Percentiles rank a stretch among this genome's conserved stretches.
phyloP scores from a whole-genome alignment of 371 early-diverging fungal genomes.

The Batrachochytrium dendrobatidis region DNA sequence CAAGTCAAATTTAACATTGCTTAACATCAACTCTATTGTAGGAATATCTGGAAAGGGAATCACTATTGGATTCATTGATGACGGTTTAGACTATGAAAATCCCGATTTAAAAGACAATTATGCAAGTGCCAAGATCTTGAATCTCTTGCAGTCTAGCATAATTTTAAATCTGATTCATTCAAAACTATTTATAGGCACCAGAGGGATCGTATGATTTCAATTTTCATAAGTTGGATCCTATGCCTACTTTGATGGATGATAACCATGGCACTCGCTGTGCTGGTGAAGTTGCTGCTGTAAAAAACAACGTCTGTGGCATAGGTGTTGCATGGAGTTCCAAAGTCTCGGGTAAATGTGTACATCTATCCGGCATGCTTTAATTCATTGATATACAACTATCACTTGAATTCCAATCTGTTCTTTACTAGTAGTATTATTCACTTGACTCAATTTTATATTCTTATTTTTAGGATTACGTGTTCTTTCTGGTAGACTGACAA shows the following conservation, averaged over 20 bases:
- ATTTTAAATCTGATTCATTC: not conserved
- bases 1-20: not conserved
- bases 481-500: conserved; percentile 76
- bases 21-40: conserved; percentile 10
- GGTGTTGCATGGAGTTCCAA: conserved; percentile 86
- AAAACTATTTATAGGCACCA: conserved; percentile 43
- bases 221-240: conserved; percentile 58
- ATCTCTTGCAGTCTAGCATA: not conserved
- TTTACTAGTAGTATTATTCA: not conserved
- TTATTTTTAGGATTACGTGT: conserved; percentile 68
- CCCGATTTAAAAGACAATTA: conserved; percentile 82
- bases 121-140: conserved; percentile 45
- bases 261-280: conserved; percentile 96
- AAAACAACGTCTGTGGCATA: conserved; percentile 88
- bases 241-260: conserved; percentile 71
- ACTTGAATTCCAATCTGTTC: not conserved
- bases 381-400: not conserved
- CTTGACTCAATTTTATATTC: not conserved
- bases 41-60: conserved; percentile 81
- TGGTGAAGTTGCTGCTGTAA: conserved; percentile 87
- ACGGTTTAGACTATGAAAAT: conserved; percentile 83
- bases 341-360: conserved; percentile 60
- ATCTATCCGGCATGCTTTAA: not conserved
- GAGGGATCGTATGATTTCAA: conserved; percentile 93
- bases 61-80: conserved; percentile 86